A percentile compares a stretch with the other conserved stretches of the same genome.
Evolutionary conservation across 306 rosid genomes (phyloP).

Genomic region (Trifolium dubium): DNA sequence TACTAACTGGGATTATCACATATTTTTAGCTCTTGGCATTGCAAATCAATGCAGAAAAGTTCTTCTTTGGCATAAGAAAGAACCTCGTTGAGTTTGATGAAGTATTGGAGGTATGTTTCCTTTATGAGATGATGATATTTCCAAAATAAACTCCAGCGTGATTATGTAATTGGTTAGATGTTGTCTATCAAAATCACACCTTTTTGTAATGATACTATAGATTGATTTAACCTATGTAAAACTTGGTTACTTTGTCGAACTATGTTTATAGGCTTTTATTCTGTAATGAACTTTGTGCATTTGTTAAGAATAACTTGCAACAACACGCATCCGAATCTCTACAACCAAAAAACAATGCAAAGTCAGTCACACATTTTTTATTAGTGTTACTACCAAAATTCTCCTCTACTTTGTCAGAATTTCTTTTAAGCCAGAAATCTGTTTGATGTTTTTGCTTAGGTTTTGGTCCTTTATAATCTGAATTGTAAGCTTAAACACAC

Average conservation of each 20-base stretch:
- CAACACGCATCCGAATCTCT: slow-evolving; percentile 1
- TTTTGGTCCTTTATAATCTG: background rate
- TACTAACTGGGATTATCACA: slow-evolving; percentile 43
- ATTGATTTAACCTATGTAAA: slow-evolving; percentile 27
- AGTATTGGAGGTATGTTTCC: slow-evolving; percentile 86
- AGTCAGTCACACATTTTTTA: slow-evolving; percentile 1
- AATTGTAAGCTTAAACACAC: background rate
- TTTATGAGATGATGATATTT: slow-evolving; percentile 20
- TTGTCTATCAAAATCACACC: slow-evolving; percentile 15
- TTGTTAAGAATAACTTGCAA: slow-evolving; percentile 14
- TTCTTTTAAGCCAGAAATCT: background rate
- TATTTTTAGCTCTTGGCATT: slow-evolving; percentile 70
- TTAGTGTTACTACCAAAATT: background rate
- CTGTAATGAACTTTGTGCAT: background rate
- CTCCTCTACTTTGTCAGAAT: slow-evolving; percentile 2
- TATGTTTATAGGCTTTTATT: slow-evolving; percentile 27
- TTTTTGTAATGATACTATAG: slow-evolving; percentile 36
- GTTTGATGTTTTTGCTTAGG: background rate
- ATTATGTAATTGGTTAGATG: slow-evolving; percentile 34
- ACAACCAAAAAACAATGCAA: background rate
- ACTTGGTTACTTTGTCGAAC: slow-evolving; percentile 11
- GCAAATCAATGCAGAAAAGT: slow-evolving; percentile 95
- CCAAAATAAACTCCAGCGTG: background rate
- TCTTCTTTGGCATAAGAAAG: slow-evolving; percentile 86
- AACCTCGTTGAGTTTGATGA: slow-evolving; percentile 95